Conservation (phyloP, 441 rosid species). For the Biscutella auriculata region DNA sequence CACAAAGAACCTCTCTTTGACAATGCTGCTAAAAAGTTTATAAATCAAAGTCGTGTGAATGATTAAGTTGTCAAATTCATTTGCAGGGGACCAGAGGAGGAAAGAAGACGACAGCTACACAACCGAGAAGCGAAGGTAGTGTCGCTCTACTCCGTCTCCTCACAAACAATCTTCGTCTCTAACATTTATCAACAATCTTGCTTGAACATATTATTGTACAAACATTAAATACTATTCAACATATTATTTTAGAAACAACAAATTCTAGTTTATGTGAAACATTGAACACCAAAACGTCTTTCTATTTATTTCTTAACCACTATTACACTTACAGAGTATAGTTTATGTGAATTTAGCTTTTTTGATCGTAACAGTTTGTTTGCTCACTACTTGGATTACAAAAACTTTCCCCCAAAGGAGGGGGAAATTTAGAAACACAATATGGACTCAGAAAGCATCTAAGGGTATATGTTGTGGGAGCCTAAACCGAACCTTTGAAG, state of each 20-base stretch:
- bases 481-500: no score
- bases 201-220: neutral
- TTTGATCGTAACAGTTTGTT: no score
- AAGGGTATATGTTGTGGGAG: no score
- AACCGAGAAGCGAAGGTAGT: constrained; percentile 59
- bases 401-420: no score
- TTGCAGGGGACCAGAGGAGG: constrained; percentile 53
- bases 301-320: no score
- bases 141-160: constrained; percentile 54
- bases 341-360: no score
- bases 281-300: neutral
- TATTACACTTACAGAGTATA: no score
- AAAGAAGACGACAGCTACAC: constrained; percentile 31
- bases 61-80: neutral
- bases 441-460: no score
- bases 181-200: constrained; percentile 6
- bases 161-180: constrained; percentile 39
- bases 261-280: neutral
- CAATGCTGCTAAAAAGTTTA: neutral
- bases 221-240: neutral
- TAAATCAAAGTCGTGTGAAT: neutral
- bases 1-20: neutral
- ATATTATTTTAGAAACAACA: no score
- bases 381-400: no score
- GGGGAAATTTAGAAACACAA: no score